Evolutionary conservation across 2,329 filamentous ascomycete genomes (phyloP).

Genomic region (Aquanectria penicillioides): DNA sequence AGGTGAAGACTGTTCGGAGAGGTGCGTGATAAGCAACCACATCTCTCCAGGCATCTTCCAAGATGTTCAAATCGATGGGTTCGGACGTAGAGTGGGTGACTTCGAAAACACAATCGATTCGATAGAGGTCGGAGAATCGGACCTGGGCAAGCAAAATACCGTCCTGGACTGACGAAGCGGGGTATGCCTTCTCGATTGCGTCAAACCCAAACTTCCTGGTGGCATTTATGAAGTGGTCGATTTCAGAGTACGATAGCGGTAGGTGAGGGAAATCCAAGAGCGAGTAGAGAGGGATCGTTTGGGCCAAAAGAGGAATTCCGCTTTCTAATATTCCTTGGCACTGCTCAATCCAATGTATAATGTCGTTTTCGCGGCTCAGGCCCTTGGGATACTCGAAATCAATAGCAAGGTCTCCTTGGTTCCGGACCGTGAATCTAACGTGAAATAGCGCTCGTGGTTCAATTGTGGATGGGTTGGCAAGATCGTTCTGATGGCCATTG

Average conservation of each 20-base stretch:
- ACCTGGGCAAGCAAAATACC: slow-evolving; percentile 17
- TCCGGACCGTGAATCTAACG: slow-evolving; percentile 10
- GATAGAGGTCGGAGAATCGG: slow-evolving; percentile 9
- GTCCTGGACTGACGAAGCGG: slow-evolving; percentile 12
- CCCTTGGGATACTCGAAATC: slow-evolving; percentile 16
- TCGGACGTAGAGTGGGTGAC: slow-evolving; percentile 1
- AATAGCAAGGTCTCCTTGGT: slow-evolving; percentile 4
- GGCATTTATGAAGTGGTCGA: slow-evolving; percentile 1
- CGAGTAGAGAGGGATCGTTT: slow-evolving; percentile 6
- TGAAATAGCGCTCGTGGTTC: background rate
- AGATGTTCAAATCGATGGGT: background rate
- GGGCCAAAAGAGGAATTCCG: slow-evolving; percentile 5
- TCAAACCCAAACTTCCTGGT: slow-evolving; percentile 3
- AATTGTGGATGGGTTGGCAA: no score
- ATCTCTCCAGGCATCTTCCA: slow-evolving; percentile 12
- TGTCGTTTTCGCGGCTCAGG: background rate
- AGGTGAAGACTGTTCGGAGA: slow-evolving; percentile 10
- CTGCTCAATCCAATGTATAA: slow-evolving; percentile 10
- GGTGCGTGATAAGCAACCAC: slow-evolving; percentile 11
- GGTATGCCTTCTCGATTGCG: slow-evolving; percentile 9
- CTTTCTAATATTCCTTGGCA: slow-evolving; percentile 4
- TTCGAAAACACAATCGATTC: slow-evolving; percentile 15
- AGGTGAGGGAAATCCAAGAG: slow-evolving; percentile 13
- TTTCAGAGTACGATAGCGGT: slow-evolving; percentile 1
- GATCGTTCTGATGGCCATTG: background rate